These are phyloP conservation scores for Flaveria ramosissima DNA, from an alignment of 129 eudicot genomes.

Conservation along the genomic window DNA sequence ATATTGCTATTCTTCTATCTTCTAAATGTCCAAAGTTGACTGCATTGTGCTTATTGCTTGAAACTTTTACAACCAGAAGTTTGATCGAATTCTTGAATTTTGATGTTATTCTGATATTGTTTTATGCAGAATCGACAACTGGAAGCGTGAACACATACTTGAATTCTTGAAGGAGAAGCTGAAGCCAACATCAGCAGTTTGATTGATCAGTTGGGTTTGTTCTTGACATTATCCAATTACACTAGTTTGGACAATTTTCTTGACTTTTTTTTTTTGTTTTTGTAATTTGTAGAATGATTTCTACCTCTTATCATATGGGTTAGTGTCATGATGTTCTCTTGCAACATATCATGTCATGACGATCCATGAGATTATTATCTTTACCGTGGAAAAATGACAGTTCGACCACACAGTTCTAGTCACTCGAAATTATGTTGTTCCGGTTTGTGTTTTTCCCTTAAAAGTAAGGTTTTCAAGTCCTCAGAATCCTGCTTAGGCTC, in stretches of 20 bases:
- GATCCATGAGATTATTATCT: neutral
- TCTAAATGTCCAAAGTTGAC: neutral
- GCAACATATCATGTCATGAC: neutral
- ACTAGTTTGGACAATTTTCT: neutral
- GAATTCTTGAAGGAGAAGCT: constrained; percentile 82
- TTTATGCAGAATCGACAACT: constrained; percentile 76
- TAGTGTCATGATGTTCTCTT: constrained; percentile 16
- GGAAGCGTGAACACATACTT: constrained; percentile 92
- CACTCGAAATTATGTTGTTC: neutral
- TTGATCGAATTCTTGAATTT: too few relatives aligned
- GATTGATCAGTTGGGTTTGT: constrained; percentile 23
- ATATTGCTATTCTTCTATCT: neutral
- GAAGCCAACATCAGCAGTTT: constrained; percentile 54
- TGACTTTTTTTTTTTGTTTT: neutral
- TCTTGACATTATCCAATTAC: constrained; percentile 23
- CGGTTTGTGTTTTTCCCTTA: too few relatives aligned
- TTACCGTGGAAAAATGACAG: neutral
- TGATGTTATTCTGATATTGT: neutral
- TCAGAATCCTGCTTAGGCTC: neutral
- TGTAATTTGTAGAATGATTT: constrained; percentile 25
- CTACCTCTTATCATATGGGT: constrained; percentile 12
- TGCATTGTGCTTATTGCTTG: constrained; percentile 5
- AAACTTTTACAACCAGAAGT: neutral
- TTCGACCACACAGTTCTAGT: neutral
- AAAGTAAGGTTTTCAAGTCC: neutral